phyloP scores from a whole-genome alignment of 768 basidiomycete species.

The Rubroboletus satanas region DNA sequence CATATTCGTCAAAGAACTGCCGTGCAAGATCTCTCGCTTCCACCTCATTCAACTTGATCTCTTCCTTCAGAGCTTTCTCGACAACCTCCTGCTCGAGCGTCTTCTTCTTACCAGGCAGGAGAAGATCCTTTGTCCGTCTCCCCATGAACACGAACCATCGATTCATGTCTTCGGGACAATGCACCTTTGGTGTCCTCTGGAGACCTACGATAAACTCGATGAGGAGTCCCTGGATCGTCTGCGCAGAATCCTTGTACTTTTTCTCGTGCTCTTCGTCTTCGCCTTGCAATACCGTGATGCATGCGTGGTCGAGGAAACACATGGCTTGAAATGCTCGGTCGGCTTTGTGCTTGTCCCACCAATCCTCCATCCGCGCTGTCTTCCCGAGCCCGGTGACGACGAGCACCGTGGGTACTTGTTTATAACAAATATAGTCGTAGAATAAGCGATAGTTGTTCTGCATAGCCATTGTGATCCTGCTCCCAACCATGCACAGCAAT shows the following conservation, averaged over 20 bases:
- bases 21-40: conserved; percentile 8
- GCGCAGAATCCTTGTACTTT: conserved; percentile 17
- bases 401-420: conserved; percentile 35
- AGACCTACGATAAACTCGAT: conserved; percentile 1
- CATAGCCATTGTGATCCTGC: conserved; percentile 31
- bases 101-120: conserved; percentile 6
- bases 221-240: conserved; percentile 12
- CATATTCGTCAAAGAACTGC: conserved; percentile 13
- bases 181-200: conserved; percentile 1
- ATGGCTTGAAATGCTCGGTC: conserved; percentile 8
- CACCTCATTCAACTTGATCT: neutral
- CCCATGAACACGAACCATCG: conserved; percentile 18
- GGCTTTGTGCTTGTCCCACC: conserved; percentile 29
- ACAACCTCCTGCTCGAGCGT: conserved; percentile 11
- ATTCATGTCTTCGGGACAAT: conserved; percentile 5
- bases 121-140: conserved; percentile 13
- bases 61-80: conserved; percentile 11
- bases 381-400: conserved; percentile 38
- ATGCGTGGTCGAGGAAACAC: conserved; percentile 22
- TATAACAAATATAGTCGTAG: conserved; percentile 34
- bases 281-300: conserved; percentile 27
- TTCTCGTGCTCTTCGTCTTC: conserved; percentile 15
- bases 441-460: conserved; percentile 38
- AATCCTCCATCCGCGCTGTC: conserved; percentile 29
- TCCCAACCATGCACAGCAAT: conserved; percentile 37